Percentiles rank a stretch among this genome's conserved stretches.
These are phyloP conservation scores for Leccinum subrobustum DNA, from an alignment of 1,284 basidiomycete genomes.

Conservation along the genomic window DNA sequence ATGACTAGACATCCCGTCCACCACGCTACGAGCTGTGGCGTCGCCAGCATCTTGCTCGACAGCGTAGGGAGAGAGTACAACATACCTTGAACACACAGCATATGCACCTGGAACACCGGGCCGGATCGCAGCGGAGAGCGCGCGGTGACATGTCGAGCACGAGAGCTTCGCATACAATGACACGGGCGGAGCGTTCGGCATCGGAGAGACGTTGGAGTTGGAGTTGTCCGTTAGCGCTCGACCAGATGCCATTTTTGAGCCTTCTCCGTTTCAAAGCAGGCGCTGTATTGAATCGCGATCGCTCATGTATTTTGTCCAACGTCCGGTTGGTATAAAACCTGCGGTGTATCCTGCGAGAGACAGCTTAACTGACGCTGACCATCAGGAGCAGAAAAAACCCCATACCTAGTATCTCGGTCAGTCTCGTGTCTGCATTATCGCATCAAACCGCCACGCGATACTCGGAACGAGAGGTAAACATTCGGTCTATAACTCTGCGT, in stretches of 20 bases:
- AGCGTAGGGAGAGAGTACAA: neutral
- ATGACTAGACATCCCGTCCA: neutral
- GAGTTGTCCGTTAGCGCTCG: constrained; percentile 27
- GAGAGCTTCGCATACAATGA: constrained; percentile 19
- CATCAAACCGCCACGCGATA: constrained; percentile 85
- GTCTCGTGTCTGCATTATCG: constrained; percentile 83
- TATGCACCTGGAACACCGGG: constrained; percentile 11
- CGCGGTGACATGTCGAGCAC: constrained; percentile 32
- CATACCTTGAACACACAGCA: constrained; percentile 24
- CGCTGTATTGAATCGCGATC: constrained; percentile 50
- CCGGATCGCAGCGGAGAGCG: constrained; percentile 22
- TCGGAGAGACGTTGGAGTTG: constrained; percentile 11
- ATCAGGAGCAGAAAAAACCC: neutral
- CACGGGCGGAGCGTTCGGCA: neutral
- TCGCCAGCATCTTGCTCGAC: neutral
- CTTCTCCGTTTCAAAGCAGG: constrained; percentile 27
- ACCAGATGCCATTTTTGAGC: constrained; percentile 9
- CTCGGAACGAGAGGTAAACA: constrained; percentile 91
- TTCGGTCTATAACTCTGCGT: constrained; percentile 61
- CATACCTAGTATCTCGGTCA: constrained; percentile 74
- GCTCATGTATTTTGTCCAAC: constrained; percentile 57
- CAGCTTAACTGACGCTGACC: neutral
- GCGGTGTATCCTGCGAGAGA: constrained; percentile 44
- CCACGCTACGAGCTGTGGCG: neutral
- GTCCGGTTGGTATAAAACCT: constrained; percentile 61